These are phyloP conservation scores for Plasmodium yoelii DNA, from an alignment of 169 alveolate species.

Conservation along the genomic window DNA sequence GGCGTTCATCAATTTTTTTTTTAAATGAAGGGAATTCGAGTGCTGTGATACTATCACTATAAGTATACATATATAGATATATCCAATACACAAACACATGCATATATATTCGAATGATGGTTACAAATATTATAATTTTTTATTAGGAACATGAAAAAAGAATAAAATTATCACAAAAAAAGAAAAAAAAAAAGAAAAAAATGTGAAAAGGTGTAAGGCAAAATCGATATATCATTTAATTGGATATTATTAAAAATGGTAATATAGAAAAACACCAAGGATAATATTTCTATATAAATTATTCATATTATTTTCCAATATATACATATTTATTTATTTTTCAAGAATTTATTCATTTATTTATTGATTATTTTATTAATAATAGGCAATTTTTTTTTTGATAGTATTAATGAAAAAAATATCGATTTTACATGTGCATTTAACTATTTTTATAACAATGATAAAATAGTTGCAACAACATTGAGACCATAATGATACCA, in stretches of 20 bases:
- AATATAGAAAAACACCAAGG: not conserved
- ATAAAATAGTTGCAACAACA: too few relatives aligned
- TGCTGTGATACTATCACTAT: not conserved
- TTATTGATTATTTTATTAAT: too few relatives aligned
- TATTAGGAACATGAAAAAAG: slow-evolving; percentile 70
- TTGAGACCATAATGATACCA: too few relatives aligned
- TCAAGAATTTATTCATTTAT: too few relatives aligned
- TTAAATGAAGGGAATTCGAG: not conserved
- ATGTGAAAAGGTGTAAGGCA: slow-evolving; percentile 1
- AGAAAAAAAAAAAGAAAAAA: slow-evolving; percentile 58
- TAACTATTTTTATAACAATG: too few relatives aligned
- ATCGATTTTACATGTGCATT: too few relatives aligned
- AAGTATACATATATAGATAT: not conserved
- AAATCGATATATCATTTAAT: not conserved
- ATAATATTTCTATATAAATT: not conserved
- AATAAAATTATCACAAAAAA: slow-evolving; percentile 16
- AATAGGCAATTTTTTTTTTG: too few relatives aligned
- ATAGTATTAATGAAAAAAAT: too few relatives aligned
- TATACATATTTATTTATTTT: too few relatives aligned
- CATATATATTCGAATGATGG: not conserved
- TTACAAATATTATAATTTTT: not conserved
- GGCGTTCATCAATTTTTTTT: not conserved
- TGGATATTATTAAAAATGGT: slow-evolving; percentile 17
- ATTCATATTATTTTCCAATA: too few relatives aligned
- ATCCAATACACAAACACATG: not conserved